Base-by-base conservation (phyloP, 2,329 filamentous ascomycete genomes). In the Sordariomycetes sp. region DNA sequence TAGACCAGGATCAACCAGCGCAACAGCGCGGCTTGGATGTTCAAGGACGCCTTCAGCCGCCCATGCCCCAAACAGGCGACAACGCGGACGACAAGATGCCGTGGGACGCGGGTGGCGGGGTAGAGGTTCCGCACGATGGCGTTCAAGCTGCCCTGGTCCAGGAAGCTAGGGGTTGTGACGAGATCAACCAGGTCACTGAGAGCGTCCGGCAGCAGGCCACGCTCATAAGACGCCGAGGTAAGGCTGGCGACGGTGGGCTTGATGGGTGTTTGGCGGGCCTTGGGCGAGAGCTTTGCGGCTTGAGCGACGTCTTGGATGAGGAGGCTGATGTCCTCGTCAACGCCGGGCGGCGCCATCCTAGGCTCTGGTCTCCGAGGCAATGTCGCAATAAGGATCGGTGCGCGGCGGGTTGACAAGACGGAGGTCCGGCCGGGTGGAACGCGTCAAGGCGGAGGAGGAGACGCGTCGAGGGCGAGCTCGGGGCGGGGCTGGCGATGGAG, bases 1-100 rank as follows among this genome's bases (percentile, higher is more conserved):
- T 88, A 79, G 4, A 86, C 71, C 58, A 85, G 75, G 37, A 86
- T 70, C 32, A 93, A 64, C 86, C 86, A 94, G 57, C 75, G 79
- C 41, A 93, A 58, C 33, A 93, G 64, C 27, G 77, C 64, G 18
- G 72, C 72, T 57, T 94, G 86, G 1, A 84, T 73, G 29, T 70
- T 65, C 29, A 83, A 66, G 11, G 80, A 75, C 11, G 86, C 81
- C 53, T 88, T 93, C 35, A 75, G 68, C 51, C 77, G 75, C 47
- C 83, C 85, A 48, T 86, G 80, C 4, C 86, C 85, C n/a, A 94
- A 66, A 31, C 73, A 75, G 34, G 79, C 79, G 16, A 92, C 70
- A 8, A 88, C 59, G 38, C 72, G 77, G 32, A 85, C 64, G 32
- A 84, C 63, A 26, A 77, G 55, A 36, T 74, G 64, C 21, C 71